A percentile compares a stretch with the other conserved stretches of the same genome.
Evolutionary conservation across 257 asterid species (phyloP).

Genomic region (Solanum pennellii): DNA sequence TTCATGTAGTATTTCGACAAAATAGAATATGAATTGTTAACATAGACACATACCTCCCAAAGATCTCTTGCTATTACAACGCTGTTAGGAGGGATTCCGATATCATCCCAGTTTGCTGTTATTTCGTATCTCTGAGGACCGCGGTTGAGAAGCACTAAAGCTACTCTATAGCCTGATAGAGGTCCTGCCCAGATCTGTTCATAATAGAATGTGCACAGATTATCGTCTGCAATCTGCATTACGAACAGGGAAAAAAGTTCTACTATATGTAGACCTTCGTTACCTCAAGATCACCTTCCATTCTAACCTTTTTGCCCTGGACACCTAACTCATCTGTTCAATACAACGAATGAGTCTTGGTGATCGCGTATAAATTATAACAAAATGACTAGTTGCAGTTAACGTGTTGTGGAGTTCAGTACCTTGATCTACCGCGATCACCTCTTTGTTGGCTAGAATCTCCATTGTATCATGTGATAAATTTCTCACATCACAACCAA

Average conservation of each 20-base stretch:
- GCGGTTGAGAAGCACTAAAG: slow-evolving; percentile 60
- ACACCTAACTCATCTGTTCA: slow-evolving; percentile 59
- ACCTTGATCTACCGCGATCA: slow-evolving; percentile 81
- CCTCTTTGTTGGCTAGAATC: slow-evolving; percentile 61
- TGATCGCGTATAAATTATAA: not conserved
- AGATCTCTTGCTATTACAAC: slow-evolving; percentile 54
- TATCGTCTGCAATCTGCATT: not conserved
- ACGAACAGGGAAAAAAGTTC: not conserved
- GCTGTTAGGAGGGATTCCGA: slow-evolving; percentile 47
- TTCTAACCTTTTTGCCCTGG: slow-evolving; percentile 80
- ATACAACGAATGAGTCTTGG: not conserved
- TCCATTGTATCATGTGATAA: slow-evolving; percentile 35
- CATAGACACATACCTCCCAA: slow-evolving; percentile 50
- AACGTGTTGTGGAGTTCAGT: not conserved
- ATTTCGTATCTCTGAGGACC: slow-evolving; percentile 19
- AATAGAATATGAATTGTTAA: not conserved
- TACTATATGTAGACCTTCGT: not conserved
- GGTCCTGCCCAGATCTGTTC: slow-evolving; percentile 88
- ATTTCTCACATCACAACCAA: slow-evolving; percentile 82
- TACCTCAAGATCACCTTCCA: slow-evolving; percentile 84
- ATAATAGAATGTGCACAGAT: not conserved
- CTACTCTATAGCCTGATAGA: slow-evolving; percentile 57
- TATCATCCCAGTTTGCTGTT: slow-evolving; percentile 76
- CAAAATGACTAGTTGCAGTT: not conserved
- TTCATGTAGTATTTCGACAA: not conserved